These are phyloP conservation scores for Leptodermis oblonga DNA, from an alignment of 257 asterid genomes.

Conservation along the genomic window DNA sequence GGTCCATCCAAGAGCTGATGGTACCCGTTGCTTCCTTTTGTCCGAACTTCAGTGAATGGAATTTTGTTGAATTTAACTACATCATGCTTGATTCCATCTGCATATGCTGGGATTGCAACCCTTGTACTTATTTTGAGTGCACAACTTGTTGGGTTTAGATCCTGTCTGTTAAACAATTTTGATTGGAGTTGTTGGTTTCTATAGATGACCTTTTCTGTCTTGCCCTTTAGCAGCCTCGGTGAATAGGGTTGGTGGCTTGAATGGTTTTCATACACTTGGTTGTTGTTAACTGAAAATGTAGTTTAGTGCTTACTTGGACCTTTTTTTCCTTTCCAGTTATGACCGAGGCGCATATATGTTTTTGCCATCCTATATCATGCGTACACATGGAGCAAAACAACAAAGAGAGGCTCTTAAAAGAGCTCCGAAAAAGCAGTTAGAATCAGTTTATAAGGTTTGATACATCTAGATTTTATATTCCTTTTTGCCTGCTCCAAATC, in stretches of 20 bases:
- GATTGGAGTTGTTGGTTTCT: background rate
- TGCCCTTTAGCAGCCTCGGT: background rate
- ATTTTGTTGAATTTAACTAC: background rate
- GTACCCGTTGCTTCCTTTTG: background rate
- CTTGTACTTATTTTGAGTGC: background rate
- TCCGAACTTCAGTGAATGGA: background rate
- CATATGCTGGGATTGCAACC: background rate
- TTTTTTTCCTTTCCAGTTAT: constrained; percentile 44
- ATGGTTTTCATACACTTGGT: no score
- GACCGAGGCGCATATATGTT: constrained; percentile 89
- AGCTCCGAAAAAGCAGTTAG: constrained; percentile 62
- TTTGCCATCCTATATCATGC: constrained; percentile 91
- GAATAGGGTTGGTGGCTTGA: background rate
- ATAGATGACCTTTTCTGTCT: constrained; percentile 3
- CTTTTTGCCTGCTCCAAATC: background rate
- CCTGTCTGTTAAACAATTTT: background rate
- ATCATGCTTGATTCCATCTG: background rate
- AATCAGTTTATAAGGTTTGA: constrained; percentile 70
- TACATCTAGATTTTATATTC: background rate
- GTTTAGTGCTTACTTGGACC: background rate
- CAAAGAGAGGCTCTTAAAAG: constrained; percentile 80
- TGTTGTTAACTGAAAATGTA: background rate
- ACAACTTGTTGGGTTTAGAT: background rate
- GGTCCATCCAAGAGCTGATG: background rate
- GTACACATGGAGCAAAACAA: constrained; percentile 95